Evolutionary conservation across 2,329 filamentous ascomycete genomes (phyloP), one percentile per base, ranked within the genome.

Genomic region (Penicillium griseofulvum): DNA sequence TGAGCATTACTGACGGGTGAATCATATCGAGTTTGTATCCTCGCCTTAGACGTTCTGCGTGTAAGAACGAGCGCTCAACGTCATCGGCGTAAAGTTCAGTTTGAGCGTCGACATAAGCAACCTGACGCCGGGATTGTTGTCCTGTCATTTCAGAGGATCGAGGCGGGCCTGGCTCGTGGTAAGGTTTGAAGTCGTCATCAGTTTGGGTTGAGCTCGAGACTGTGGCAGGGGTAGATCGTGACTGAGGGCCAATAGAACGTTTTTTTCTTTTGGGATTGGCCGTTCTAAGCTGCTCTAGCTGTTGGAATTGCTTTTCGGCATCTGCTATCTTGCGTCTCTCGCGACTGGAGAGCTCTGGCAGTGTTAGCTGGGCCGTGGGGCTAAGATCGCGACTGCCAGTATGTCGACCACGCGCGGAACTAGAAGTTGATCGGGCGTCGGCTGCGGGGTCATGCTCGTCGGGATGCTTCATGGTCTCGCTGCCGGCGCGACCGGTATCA

Each of bases 281-380:
- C 16, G 65, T 59, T 54, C 80, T 77, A n/a, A n/a, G 14, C 61
- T 83, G 81, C 62, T 86, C 84, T 58, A 85, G 75, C 62, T 83
- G 80, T 59, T 83, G 80, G 58, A 86, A 86, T 55, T 86, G 80
- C 60, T 82, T 82, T 63, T 87, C 84, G 39, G 83, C 81, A 52
- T 83, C 83, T 51, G 83, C 82, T 44, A 87, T 77, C 69, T 87
- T 87, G 55, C 83, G 81, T 64, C 80, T 80, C 62, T 87, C 84
- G 5, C 84, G 79, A 57, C 82, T 83, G 2, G 84, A 86, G 58
- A 86, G 74, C 58, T 84, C 83, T 2, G 55, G 41, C 75, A 71
- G 8, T 76, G 80, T 28, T 36, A 36, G 59, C 80, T 79, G 11
- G 77, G 16, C 46, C 26, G 80, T 81, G 2, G 84, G 84, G 6